phyloP scores from a whole-genome alignment of 352 stramenopile genomes.

The Nothophytophthora sp. region DNA sequence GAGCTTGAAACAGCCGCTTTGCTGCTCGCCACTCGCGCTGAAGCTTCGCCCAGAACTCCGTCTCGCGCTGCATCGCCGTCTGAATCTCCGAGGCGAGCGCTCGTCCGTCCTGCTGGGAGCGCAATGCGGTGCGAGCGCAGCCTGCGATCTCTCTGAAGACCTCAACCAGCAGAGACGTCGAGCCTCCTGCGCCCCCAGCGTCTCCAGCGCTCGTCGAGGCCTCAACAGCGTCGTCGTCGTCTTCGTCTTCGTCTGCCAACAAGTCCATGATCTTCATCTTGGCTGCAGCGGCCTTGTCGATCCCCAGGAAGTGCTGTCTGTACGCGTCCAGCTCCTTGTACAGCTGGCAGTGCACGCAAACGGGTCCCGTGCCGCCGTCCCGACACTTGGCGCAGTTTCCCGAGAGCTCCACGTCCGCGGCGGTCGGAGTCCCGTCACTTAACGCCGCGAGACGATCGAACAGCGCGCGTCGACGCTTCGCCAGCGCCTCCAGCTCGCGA shows the following conservation, averaged over 20 bases:
- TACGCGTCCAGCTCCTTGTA: conserved; percentile 67
- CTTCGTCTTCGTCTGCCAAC: conserved; percentile 10
- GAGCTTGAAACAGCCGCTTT: conserved; percentile 68
- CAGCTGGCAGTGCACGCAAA: conserved; percentile 67
- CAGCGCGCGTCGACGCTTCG: conserved; percentile 33
- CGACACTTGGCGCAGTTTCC: conserved; percentile 73
- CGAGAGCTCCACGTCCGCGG: conserved; percentile 55
- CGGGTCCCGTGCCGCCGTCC: conserved; percentile 49
- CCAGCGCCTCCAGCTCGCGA: conserved; percentile 46
- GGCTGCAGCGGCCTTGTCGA: conserved; percentile 33
- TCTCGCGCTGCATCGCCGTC: conserved; percentile 38
- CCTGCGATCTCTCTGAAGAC: conserved; percentile 59
- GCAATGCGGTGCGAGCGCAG: conserved; percentile 17
- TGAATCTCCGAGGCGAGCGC: conserved; percentile 19
- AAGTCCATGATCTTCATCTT: conserved; percentile 11
- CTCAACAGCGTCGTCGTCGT: conserved; percentile 10
- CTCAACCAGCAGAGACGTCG: conserved; percentile 50
- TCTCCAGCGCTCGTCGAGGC: not conserved
- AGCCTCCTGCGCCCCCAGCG: conserved; percentile 1
- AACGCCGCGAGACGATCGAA: conserved; percentile 38
- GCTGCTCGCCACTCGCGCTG: conserved; percentile 53
- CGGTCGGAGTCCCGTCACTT: conserved; percentile 37
- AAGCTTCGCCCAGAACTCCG: conserved; percentile 48
- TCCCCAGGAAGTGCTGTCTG: conserved; percentile 53
- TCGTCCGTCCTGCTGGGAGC: conserved; percentile 7